Evolutionary conservation across 225 moss, liverwort and hornwort species (phyloP), one percentile per base, ranked within the genome.

Genomic region (Polytrichum formosum): DNA sequence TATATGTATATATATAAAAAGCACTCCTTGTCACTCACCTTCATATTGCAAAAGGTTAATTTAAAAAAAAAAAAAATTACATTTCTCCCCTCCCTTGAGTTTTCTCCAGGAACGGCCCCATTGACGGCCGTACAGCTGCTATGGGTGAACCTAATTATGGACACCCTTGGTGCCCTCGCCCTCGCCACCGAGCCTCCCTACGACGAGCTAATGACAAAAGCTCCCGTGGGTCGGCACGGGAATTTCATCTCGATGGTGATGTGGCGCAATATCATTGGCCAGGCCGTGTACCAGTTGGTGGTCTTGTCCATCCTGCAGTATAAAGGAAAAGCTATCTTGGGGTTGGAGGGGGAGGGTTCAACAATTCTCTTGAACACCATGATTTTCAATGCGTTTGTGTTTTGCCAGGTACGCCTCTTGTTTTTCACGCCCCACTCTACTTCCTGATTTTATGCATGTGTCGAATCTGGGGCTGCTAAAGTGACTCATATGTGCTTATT

Each of bases 131-230:
- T 97, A 25, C 96, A 97, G 72, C 85, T 97, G 29, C 73, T 97
- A 67, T 97, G 96, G 96, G 96, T 97, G 28, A 97, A 97, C 71
- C 73, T 97, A 80, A 97, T 97, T 28, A 97, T 97, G 96, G 96
- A 97, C 30, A 97, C 96, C 9, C 92, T 97, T 18, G 93, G 96
- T 28, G 96, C 96, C 26, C 83, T 94, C 25, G 96, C 96, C 21
- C 82, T 97, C 73, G 93, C 96, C 28, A 97, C 96, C 20, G 96
- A 97, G 68, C 96, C 96, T 66, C 96, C 96, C 21, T 72, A 86
- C 64, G 93, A 97, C 63, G 96, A 92, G 28, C 86, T 97, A 29
- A 79, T 97, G 93, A 82, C 64, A 63, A 91, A 66, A 75, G 67
- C 84, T 64, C 82, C 96, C 10, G 87, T 87, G 1, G 93, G 96